Percentiles rank a stretch among this genome's conserved stretches.
These are phyloP conservation scores for Venturia asperata DNA, from an alignment of 2,329 filamentous ascomycete species.

Conservation along the genomic window DNA sequence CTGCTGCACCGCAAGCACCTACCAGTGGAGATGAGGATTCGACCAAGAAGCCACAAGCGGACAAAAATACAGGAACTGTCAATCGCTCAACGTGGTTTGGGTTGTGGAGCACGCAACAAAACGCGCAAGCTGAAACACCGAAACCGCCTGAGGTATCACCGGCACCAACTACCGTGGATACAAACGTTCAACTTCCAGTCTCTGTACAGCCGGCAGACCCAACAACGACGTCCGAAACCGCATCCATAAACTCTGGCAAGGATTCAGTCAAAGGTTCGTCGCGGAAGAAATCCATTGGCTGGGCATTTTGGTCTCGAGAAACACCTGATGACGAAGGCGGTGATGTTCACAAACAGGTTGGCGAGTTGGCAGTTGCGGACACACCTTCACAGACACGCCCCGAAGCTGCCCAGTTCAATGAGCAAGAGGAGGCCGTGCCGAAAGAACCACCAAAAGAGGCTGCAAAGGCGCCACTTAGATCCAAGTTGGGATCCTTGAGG, in stretches of 20 bases:
- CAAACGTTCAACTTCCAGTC: not conserved
- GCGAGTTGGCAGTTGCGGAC: conserved; percentile 44
- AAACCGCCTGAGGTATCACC: not conserved
- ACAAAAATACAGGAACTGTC: conserved; percentile 23
- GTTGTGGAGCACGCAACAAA: conserved; percentile 43
- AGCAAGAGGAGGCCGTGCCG: conserved; percentile 26
- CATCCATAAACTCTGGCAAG: conserved; percentile 13
- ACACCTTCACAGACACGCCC: conserved; percentile 45
- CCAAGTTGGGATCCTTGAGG: conserved; percentile 13
- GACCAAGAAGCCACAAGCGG: conserved; percentile 15
- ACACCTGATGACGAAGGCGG: conserved; percentile 38
- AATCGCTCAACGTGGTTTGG: conserved; percentile 42
- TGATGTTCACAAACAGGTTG: conserved; percentile 51
- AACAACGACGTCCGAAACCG: conserved; percentile 20
- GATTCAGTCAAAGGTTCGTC: conserved; percentile 29
- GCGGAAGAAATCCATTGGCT: conserved; percentile 53
- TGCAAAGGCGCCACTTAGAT: conserved; percentile 16
- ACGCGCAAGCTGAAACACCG: conserved; percentile 26
- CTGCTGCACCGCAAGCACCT: not conserved
- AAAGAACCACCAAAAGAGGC: conserved; percentile 23
- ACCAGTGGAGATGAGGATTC: not conserved
- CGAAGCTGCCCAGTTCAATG: conserved; percentile 46
- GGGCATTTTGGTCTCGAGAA: conserved; percentile 71
- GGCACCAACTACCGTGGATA: not conserved
- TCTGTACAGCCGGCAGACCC: conserved; percentile 17